Evolutionary conservation across 2,329 filamentous ascomycete genomes (phyloP).

Genomic region (Ascochyta rabiei): DNA sequence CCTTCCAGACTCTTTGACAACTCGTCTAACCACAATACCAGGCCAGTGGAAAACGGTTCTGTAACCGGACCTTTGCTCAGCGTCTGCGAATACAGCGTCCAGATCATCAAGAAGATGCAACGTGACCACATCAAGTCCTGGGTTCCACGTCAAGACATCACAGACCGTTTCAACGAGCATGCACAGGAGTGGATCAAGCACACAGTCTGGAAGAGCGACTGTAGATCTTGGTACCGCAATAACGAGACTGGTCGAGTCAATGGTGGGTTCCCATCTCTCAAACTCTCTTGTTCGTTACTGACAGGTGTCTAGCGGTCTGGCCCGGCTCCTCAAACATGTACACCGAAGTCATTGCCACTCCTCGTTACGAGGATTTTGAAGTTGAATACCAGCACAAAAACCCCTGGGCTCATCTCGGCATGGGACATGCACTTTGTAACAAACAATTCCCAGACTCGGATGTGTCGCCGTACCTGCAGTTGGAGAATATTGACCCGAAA

Average conservation of each 20-base stretch:
- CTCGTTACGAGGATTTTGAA: slow-evolving; percentile 54
- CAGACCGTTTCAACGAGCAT: slow-evolving; percentile 53
- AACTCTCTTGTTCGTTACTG: neutral
- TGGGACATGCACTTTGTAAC: slow-evolving; percentile 47
- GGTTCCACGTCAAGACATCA: slow-evolving; percentile 50
- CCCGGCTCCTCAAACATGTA: slow-evolving; percentile 60
- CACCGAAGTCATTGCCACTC: slow-evolving; percentile 45
- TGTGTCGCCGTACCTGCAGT: slow-evolving; percentile 47
- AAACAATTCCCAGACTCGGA: slow-evolving; percentile 35
- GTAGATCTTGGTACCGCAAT: slow-evolving; percentile 56
- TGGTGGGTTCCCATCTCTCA: slow-evolving; percentile 4
- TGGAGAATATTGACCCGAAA: slow-evolving; percentile 52
- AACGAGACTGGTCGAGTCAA: slow-evolving; percentile 45
- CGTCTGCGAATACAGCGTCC: slow-evolving; percentile 50
- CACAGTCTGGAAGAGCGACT: slow-evolving; percentile 57
- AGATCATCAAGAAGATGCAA: slow-evolving; percentile 55
- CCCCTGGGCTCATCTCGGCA: slow-evolving; percentile 51
- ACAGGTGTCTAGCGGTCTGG: slow-evolving; percentile 50
- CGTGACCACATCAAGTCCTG: slow-evolving; percentile 52
- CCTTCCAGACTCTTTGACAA: too few species aligned
- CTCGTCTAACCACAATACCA: slow-evolving; percentile 13
- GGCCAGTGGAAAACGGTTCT: slow-evolving; percentile 55
- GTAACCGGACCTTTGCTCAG: slow-evolving; percentile 51
- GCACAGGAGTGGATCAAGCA: slow-evolving; percentile 57
- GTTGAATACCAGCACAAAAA: slow-evolving; percentile 51